Conservation (phyloP, 495 filamentous ascomycete genomes). For the Podospora fimiseda region DNA sequence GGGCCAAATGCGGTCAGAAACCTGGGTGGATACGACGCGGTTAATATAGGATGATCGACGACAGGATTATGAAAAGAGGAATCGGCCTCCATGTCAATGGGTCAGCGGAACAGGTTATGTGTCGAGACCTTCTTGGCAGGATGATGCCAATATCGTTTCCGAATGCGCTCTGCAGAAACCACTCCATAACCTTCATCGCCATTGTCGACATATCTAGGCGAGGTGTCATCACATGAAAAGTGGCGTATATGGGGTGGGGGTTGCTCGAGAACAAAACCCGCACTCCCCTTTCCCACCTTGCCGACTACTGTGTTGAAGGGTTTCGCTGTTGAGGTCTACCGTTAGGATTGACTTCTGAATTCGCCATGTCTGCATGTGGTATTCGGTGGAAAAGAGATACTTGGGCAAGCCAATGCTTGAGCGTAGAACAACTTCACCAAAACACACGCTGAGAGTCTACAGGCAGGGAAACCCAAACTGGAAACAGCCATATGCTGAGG, state of each 20-base stretch:
- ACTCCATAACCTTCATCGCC: background rate
- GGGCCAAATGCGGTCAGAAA: slow-evolving; percentile 13
- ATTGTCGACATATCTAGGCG: too few relatives aligned
- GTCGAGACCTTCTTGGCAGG: slow-evolving; percentile 20
- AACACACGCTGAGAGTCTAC: background rate
- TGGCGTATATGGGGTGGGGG: background rate
- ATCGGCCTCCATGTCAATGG: slow-evolving; percentile 18
- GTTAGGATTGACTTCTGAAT: background rate
- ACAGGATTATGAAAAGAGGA: slow-evolving; percentile 14
- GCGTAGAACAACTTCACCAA: background rate
- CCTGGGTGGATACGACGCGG: slow-evolving; percentile 21
- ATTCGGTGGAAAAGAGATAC: background rate
- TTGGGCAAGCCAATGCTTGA: background rate
- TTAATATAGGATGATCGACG: slow-evolving; percentile 29
- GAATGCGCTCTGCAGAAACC: background rate
- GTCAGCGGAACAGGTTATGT: slow-evolving; percentile 31
- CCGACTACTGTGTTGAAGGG: too few relatives aligned
- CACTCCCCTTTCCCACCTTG: too few relatives aligned
- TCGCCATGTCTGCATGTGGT: background rate
- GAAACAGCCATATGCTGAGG: slow-evolving; percentile 2
- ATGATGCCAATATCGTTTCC: background rate
- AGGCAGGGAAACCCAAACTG: background rate
- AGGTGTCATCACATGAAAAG: background rate
- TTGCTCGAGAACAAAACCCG: too few relatives aligned
- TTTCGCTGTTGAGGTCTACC: background rate